A percentile compares a stretch with the other conserved stretches of the same genome.
Conservation (phyloP, 306 rosid species). For the Corylus americana region DNA sequence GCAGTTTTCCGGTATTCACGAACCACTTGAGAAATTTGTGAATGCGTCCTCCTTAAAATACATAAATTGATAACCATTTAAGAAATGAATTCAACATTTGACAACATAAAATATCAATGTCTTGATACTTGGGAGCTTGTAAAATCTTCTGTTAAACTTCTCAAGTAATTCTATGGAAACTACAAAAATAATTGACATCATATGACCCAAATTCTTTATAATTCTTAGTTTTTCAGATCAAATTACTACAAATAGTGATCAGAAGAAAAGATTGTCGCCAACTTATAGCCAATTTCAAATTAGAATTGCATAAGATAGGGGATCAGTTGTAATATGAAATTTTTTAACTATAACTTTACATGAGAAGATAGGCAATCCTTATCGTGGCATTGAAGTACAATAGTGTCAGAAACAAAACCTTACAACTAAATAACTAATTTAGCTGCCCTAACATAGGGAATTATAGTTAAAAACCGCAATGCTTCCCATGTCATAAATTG, state of each 20-base stretch:
- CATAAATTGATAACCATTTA: slow-evolving; percentile 19
- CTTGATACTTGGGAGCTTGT: not conserved
- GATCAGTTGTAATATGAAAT: not conserved
- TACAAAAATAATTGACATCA: not conserved
- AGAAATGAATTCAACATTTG: slow-evolving; percentile 3
- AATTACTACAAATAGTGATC: not conserved
- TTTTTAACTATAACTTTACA: not conserved
- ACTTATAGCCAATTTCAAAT: not conserved
- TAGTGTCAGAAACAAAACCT: not conserved
- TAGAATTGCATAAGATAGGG: not conserved
- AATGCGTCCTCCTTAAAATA: slow-evolving; percentile 84
- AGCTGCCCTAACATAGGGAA: not conserved
- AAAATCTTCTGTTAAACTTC: slow-evolving; percentile 5
- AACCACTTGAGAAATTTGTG: slow-evolving; percentile 87
- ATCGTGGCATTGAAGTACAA: not conserved
- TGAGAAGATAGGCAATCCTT: not conserved
- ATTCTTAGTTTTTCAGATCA: not conserved
- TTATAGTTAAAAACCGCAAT: not conserved
- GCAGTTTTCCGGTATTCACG: slow-evolving; percentile 80
- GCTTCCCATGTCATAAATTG: not conserved
- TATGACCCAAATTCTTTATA: not conserved
- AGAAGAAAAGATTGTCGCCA: not conserved
- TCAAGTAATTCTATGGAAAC: slow-evolving; percentile 2
- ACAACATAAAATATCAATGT: not conserved
- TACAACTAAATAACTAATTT: not conserved